A percentile compares a stretch with the other conserved stretches of the same genome.
phyloP scores from a whole-genome alignment of 2,329 filamentous ascomycete genomes.

The Cryoendolithus antarcticus region DNA sequence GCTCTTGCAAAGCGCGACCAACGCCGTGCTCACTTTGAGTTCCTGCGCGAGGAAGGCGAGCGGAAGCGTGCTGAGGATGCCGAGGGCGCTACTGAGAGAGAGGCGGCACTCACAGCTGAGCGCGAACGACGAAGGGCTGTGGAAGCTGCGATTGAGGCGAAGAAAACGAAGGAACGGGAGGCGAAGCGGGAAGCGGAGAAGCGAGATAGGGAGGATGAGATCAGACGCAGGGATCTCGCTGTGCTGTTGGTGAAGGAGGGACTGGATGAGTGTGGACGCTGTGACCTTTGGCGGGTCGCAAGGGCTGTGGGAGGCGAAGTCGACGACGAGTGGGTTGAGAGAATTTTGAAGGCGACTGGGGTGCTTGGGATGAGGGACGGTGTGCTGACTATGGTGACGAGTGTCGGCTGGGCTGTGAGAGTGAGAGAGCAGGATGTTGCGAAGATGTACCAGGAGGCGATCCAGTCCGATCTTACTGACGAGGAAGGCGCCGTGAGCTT shows the following conservation, averaged over 20 bases:
- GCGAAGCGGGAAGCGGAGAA: slow-evolving; percentile 25
- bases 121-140: slow-evolving; percentile 28
- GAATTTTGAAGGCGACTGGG: slow-evolving; percentile 29
- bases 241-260: slow-evolving; percentile 22
- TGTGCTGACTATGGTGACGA: slow-evolving; percentile 29
- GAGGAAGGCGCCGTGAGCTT: slow-evolving; percentile 23
- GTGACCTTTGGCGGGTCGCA: slow-evolving; percentile 30
- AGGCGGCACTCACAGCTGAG: slow-evolving; percentile 29
- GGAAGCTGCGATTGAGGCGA: slow-evolving; percentile 31
- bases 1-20: slow-evolving; percentile 34
- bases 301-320: slow-evolving; percentile 28
- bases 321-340: slow-evolving; percentile 31
- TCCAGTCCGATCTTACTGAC: slow-evolving; percentile 14
- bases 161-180: slow-evolving; percentile 29
- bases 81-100: slow-evolving; percentile 32
- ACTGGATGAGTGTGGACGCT: slow-evolving; percentile 19
- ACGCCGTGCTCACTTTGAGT: slow-evolving; percentile 36
- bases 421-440: slow-evolving; percentile 29
- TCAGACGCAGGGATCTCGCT: slow-evolving; percentile 19
- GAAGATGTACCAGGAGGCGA: slow-evolving; percentile 26
- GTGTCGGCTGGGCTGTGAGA: slow-evolving; percentile 30
- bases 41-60: slow-evolving; percentile 36
- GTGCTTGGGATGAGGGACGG: slow-evolving; percentile 21
- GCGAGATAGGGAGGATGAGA: slow-evolving; percentile 26
- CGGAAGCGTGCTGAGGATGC: slow-evolving; percentile 31